Evolutionary conservation across 768 basidiomycete genomes (phyloP).

Genomic region (Suillus tomentosus): DNA sequence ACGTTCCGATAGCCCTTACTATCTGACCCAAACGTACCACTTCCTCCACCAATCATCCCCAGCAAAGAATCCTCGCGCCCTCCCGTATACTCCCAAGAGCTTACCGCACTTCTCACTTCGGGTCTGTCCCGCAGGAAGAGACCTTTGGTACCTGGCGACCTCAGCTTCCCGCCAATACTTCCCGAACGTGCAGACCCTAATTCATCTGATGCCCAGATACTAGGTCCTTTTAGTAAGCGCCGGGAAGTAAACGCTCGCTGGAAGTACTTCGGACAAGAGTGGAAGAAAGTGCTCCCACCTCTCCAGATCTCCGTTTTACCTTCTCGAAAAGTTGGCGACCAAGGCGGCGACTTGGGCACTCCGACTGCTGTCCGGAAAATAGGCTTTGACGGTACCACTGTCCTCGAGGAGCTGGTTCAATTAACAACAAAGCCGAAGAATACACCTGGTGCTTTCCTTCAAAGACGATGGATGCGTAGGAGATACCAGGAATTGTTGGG

Average conservation of each 20-base stretch:
- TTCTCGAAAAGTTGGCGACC: conserved; percentile 12
- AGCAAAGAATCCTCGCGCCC: conserved; percentile 56
- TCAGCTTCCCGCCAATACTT: conserved; percentile 55
- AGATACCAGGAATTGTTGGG: conserved; percentile 63
- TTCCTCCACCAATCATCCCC: conserved; percentile 52
- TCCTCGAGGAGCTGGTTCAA: conserved; percentile 48
- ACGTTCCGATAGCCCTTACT: conserved; percentile 51
- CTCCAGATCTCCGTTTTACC: conserved; percentile 46
- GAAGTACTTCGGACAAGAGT: conserved; percentile 60
- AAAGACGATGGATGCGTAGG: conserved; percentile 41
- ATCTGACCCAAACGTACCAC: conserved; percentile 43
- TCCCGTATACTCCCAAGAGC: conserved; percentile 64
- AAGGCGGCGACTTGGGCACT: conserved; percentile 17
- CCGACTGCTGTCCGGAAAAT: conserved; percentile 34
- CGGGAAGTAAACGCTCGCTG: conserved; percentile 73
- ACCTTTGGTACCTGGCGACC: conserved; percentile 41
- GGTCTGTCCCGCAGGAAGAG: conserved; percentile 46
- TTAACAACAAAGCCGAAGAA: conserved; percentile 41
- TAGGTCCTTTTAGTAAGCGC: conserved; percentile 72
- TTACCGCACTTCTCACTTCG: conserved; percentile 63
- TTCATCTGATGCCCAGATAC: conserved; percentile 57
- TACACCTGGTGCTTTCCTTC: conserved; percentile 21
- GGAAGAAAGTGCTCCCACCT: conserved; percentile 59
- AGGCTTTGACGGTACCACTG: conserved; percentile 44
- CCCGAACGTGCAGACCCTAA: conserved; percentile 56